Evolutionary conservation across 768 basidiomycete genomes (phyloP).

Genomic region (Trametes gibbosa): DNA sequence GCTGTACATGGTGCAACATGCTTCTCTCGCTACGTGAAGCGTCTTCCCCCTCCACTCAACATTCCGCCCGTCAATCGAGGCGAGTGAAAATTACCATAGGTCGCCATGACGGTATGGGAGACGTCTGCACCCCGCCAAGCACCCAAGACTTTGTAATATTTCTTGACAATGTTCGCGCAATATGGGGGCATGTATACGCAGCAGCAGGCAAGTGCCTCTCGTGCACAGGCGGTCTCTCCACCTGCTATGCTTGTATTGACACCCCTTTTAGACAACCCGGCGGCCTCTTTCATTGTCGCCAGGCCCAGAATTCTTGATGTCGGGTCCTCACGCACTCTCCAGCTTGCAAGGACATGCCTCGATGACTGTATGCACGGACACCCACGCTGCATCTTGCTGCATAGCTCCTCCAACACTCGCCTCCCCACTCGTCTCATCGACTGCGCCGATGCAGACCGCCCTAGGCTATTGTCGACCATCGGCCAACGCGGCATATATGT

Average conservation of each 20-base stretch:
- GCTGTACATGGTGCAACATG: too few relatives aligned
- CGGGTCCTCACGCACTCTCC: not conserved
- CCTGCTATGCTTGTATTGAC: too few relatives aligned
- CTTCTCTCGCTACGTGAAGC: too few relatives aligned
- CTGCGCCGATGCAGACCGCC: slow-evolving; percentile 2
- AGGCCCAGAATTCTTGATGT: too few relatives aligned
- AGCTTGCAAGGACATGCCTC: not conserved
- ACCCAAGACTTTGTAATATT: too few relatives aligned
- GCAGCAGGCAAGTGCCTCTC: not conserved
- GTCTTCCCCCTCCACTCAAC: too few relatives aligned
- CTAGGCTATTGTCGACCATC: not conserved
- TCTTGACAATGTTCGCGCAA: not conserved
- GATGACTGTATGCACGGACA: slow-evolving; percentile 5
- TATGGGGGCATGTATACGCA: not conserved
- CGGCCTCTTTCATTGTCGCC: slow-evolving; percentile 1
- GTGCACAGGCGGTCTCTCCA: too few relatives aligned
- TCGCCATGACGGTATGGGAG: too few relatives aligned
- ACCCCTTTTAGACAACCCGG: slow-evolving; percentile 11
- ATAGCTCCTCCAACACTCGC: not conserved
- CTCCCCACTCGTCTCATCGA: slow-evolving; percentile 12
- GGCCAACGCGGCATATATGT: slow-evolving; percentile 1
- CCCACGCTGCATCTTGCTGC: not conserved
- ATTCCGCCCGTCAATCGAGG: too few relatives aligned
- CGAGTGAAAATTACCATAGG: too few relatives aligned
- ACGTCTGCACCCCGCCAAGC: too few relatives aligned